A percentile compares a stretch with the other conserved stretches of the same genome.
Conservation (phyloP, 2,329 filamentous ascomycete genomes). For the Albifimbria verrucaria region DNA sequence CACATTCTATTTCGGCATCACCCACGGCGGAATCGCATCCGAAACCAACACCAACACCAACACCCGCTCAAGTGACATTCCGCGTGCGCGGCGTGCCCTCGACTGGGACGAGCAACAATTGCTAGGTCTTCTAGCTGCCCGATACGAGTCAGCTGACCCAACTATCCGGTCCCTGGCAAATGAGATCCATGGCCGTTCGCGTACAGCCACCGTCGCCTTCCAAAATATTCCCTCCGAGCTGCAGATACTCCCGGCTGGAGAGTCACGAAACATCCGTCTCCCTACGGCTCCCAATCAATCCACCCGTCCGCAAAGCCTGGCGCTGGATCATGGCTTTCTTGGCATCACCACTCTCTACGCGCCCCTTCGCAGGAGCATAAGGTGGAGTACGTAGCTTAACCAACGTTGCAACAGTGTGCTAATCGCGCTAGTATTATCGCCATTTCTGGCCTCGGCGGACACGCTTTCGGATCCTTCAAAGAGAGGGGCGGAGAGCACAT, state of each 20-base stretch:
- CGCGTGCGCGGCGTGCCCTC: conserved; percentile 5
- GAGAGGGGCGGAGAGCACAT: conserved; percentile 17
- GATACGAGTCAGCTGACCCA: not conserved
- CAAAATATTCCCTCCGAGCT: conserved; percentile 1
- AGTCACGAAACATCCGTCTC: not conserved
- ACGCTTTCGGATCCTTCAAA: conserved; percentile 27
- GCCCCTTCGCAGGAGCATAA: conserved; percentile 1
- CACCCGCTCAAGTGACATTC: not conserved
- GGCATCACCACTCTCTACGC: conserved; percentile 7
- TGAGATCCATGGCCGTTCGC: conserved; percentile 2
- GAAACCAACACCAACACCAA: not conserved
- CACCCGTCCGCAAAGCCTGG: not conserved
- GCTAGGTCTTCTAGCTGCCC: not conserved
- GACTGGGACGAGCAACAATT: conserved; percentile 1
- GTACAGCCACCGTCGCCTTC: conserved; percentile 5
- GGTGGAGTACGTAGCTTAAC: conserved; percentile 5
- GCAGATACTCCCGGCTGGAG: not conserved
- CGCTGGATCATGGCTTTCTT: conserved; percentile 4
- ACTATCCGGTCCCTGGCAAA: conserved; percentile 2
- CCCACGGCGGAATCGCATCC: not conserved
- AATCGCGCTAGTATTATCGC: conserved; percentile 11
- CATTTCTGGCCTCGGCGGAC: conserved; percentile 17
- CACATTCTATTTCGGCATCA: not conserved
- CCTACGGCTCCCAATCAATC: not conserved
- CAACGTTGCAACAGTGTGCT: not conserved